Conservation (phyloP, 495 filamentous ascomycete species). For the Bryoglossum gracile region DNA sequence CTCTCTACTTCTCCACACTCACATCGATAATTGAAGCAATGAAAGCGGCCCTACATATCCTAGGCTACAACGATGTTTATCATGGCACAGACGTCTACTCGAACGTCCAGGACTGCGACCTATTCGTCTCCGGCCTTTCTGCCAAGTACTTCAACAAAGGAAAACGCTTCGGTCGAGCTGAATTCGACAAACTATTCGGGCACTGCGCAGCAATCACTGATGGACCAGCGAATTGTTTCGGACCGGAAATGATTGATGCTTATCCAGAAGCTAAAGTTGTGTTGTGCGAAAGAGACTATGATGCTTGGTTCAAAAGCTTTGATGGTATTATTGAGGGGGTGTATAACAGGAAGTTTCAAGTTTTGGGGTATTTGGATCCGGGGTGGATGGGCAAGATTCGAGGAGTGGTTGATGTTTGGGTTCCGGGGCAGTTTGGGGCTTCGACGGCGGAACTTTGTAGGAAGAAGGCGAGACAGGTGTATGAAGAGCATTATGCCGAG, state of each 20-base stretch:
- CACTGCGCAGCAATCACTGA: neutral
- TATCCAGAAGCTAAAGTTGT: neutral
- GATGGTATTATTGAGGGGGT: neutral
- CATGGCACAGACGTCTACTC: neutral
- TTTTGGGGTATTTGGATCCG: neutral
- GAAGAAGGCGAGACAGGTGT: neutral
- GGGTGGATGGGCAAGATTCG: neutral
- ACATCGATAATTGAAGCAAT: no score
- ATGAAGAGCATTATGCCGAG: neutral
- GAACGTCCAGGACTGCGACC: neutral
- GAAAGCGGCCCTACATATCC: neutral
- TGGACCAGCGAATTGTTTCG: neutral
- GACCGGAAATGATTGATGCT: neutral
- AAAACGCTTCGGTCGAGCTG: neutral
- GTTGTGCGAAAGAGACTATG: neutral
- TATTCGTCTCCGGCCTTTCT: neutral
- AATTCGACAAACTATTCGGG: neutral
- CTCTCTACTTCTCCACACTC: no score
- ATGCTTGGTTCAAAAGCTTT: neutral
- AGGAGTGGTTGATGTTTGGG: neutral
- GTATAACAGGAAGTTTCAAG: neutral
- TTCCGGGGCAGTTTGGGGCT: neutral
- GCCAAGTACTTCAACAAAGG: neutral
- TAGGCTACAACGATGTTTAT: neutral
- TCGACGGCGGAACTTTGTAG: neutral